Conservation (phyloP, 176 grass and related monocot species). For the Rhynchospora tenuis region DNA sequence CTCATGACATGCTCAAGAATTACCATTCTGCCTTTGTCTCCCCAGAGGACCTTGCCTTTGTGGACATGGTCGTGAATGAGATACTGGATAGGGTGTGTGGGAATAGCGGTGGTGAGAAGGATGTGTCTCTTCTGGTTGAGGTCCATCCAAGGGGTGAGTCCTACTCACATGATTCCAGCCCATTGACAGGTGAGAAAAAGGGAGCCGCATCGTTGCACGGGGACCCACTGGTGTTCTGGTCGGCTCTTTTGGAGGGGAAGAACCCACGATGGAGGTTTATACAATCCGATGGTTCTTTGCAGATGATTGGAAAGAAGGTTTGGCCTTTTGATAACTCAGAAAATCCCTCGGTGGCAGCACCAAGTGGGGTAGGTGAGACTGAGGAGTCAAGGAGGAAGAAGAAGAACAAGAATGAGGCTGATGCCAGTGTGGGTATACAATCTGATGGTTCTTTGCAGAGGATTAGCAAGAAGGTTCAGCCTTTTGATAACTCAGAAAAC, state of each 20-base stretch:
- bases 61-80: conserved; percentile 44
- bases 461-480: conserved; percentile 62
- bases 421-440: conserved; percentile 28
- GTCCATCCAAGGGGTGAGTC: conserved; percentile 45
- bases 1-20: neutral
- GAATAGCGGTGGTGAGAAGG: neutral
- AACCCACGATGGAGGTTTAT: conserved; percentile 63
- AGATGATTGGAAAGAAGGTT: conserved; percentile 69
- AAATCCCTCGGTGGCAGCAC: conserved; percentile 4
- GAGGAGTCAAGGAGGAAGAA: conserved; percentile 43
- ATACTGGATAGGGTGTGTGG: conserved; percentile 19
- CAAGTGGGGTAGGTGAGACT: conserved; percentile 39
- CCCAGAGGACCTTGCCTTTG: conserved; percentile 34
- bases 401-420: conserved; percentile 44
- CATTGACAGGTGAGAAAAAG: conserved; percentile 63
- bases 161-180: conserved; percentile 52
- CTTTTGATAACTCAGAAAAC: conserved; percentile 32
- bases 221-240: conserved; percentile 74
- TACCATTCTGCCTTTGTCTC: conserved; percentile 26
- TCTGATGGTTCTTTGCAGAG: conserved; percentile 50
- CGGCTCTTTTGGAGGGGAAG: conserved; percentile 55
- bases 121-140: conserved; percentile 3
- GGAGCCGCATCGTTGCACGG: conserved; percentile 50
- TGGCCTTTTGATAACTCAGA: conserved; percentile 35
- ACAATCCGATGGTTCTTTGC: conserved; percentile 42